These are phyloP conservation scores for Torulaspora globosa DNA, from an alignment of 1,139 yeast genomes.

Conservation along the genomic window DNA sequence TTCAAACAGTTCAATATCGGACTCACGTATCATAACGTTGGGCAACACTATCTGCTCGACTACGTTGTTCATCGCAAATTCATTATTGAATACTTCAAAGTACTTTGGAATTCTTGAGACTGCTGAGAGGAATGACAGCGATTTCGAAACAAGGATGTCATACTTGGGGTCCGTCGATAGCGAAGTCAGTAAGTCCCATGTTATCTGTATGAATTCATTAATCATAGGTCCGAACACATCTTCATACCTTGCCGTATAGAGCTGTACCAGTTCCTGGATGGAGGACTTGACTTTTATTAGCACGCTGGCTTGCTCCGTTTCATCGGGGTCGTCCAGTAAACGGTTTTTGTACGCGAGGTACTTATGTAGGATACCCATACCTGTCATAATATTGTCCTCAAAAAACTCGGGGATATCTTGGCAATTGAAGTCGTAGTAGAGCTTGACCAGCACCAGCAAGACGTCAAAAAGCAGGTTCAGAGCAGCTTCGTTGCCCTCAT, in stretches of 20 bases:
- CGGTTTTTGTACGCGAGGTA: conserved; percentile 62
- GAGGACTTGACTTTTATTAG: conserved; percentile 74
- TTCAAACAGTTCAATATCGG: conserved; percentile 89
- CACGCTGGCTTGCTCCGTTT: conserved; percentile 68
- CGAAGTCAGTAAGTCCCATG: conserved; percentile 73
- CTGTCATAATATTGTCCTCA: conserved; percentile 77
- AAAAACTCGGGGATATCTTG: conserved; percentile 98
- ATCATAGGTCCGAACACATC: conserved; percentile 80
- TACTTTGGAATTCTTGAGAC: conserved; percentile 68
- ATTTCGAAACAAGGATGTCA: conserved; percentile 78
- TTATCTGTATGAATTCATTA: conserved; percentile 70
- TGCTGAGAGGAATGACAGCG: conserved; percentile 77
- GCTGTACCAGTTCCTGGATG: conserved; percentile 76
- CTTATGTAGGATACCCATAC: conserved; percentile 79
- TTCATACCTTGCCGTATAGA: conserved; percentile 86
- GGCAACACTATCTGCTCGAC: conserved; percentile 84
- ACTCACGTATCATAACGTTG: conserved; percentile 74
- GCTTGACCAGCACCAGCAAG: conserved; percentile 64
- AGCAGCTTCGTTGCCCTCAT: conserved; percentile 44
- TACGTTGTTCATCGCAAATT: conserved; percentile 66
- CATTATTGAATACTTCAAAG: conserved; percentile 61
- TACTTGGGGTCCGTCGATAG: conserved; percentile 70
- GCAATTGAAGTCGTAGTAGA: conserved; percentile 90
- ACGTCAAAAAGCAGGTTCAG: conserved; percentile 62
- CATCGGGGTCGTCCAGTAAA: conserved; percentile 50